A percentile compares a stretch with the other conserved stretches of the same genome.
Conservation (phyloP, 1,139 yeast species). For the Yamadazyma epiphylla region DNA sequence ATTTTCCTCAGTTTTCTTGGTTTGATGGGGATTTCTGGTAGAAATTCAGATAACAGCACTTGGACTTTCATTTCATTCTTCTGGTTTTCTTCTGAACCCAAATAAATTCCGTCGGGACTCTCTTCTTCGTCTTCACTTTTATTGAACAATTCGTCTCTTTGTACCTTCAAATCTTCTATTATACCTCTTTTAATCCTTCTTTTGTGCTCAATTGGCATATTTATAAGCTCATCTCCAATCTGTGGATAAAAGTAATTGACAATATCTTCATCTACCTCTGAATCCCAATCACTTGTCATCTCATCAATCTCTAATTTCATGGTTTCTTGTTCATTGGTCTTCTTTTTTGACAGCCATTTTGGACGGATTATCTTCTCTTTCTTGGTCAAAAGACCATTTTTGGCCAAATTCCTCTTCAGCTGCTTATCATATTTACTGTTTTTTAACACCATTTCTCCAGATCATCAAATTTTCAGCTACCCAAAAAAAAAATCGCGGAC, state of each 20-base stretch:
- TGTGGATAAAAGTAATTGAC: conserved; percentile 41
- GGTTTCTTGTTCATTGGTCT: conserved; percentile 10
- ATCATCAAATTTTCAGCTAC: conserved; percentile 1
- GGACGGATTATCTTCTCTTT: conserved; percentile 15
- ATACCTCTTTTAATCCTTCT: conserved; percentile 35
- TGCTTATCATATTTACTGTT: conserved; percentile 45
- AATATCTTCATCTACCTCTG: conserved; percentile 41
- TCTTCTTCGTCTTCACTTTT: conserved; percentile 10
- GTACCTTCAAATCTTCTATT: conserved; percentile 23
- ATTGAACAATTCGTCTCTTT: conserved; percentile 15
- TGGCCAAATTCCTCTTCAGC: conserved; percentile 36
- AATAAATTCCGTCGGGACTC: conserved; percentile 27
- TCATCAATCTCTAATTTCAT: conserved; percentile 31
- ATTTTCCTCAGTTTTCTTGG: conserved; percentile 26
- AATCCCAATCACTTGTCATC: conserved; percentile 36
- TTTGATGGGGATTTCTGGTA: conserved; percentile 20
- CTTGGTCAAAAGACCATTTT: conserved; percentile 31
- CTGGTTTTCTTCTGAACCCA: conserved; percentile 21
- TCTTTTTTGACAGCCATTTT: conserved; percentile 36
- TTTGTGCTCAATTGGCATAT: conserved; percentile 33
- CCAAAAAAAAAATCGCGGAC: neutral
- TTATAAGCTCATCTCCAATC: conserved; percentile 23
- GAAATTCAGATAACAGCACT: conserved; percentile 23
- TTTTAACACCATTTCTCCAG: conserved; percentile 40
- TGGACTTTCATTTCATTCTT: conserved; percentile 5